Conservation (phyloP, 306 rosid genomes). For the Ormosia emarginata region DNA sequence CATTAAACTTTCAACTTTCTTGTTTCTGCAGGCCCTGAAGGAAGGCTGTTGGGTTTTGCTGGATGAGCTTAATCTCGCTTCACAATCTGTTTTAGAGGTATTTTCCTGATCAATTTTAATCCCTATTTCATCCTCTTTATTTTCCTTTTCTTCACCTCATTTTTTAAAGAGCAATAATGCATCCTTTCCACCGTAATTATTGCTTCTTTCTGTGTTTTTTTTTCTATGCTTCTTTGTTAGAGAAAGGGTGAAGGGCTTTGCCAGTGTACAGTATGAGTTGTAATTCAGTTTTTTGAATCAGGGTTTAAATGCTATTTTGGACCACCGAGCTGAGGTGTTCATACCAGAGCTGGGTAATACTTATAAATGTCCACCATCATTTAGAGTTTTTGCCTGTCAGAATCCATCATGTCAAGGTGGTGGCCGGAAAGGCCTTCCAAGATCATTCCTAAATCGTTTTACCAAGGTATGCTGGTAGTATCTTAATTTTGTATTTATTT, state of each 20-base stretch:
- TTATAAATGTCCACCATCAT: slow-evolving; percentile 78
- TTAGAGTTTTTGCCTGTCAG: slow-evolving; percentile 95
- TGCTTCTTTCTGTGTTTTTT: not conserved
- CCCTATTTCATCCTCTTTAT: not conserved
- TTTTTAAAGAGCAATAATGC: not conserved
- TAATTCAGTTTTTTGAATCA: slow-evolving; percentile 29
- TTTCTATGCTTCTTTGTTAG: not conserved
- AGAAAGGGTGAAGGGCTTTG: not conserved
- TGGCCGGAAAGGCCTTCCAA: slow-evolving; percentile 94
- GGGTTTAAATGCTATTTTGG: slow-evolving; percentile 97
- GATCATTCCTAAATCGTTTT: slow-evolving; percentile 89
- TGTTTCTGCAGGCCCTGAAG: slow-evolving; percentile 70
- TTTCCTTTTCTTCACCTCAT: not conserved
- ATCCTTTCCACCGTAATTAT: not conserved
- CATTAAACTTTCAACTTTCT: not conserved
- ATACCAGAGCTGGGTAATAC: slow-evolving; percentile 86
- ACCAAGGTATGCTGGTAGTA: slow-evolving; percentile 59
- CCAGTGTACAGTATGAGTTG: not conserved
- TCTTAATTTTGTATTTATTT: not conserved
- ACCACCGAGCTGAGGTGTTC: slow-evolving; percentile 96
- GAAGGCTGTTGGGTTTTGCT: slow-evolving; percentile 98
- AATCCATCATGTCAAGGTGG: slow-evolving; percentile 95
- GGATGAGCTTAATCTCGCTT: slow-evolving; percentile 97
- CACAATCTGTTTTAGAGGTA: slow-evolving; percentile 93
- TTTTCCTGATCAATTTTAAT: slow-evolving; percentile 2